Evolutionary conservation across 2,329 filamentous ascomycete species (phyloP), one percentile per base, ranked within the genome.

Genomic region (Fusarium secorum): DNA sequence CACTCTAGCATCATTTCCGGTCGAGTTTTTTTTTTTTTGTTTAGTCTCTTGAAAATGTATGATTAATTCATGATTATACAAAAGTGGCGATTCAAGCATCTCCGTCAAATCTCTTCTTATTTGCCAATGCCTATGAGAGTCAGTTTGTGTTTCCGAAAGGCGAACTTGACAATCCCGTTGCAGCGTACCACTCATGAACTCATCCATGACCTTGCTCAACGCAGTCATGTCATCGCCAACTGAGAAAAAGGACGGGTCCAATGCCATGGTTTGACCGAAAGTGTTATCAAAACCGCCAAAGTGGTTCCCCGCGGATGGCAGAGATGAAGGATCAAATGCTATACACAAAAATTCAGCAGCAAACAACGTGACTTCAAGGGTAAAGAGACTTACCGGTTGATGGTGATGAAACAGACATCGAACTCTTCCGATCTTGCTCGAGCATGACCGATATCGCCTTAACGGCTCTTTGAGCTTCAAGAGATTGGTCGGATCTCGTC

Each of bases 191-290:
- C n/a, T 49, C 35, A 70, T 46, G 18, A 61, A 55, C 22, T 70
- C 62, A 5, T 59, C 46, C 10, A 67, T 24, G 14, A 56, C 49
- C 20, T 38, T 55, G 35, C 70, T 61, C 28, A 71, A 60, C 33
- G 30, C 28, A 14, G 18, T 32, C 56, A 63, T 38, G 11, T 60
- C 55, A n/a, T 66, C 53, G 13, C 48, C 44, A 22, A 54, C 30
- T 11, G 51, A 28, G 56, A 65, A 33, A 15, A 73, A 63, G 14
- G 49, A 65, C 13, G 60, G 45, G n/a, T 73, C 67, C 10, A 71
- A 36, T 17, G 60, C 45, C 52, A 73, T 61, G 17, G 46, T 51
- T 41, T 73, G 70, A 13, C 54, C 65, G 17, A 55, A 68, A 5
- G 33, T 64, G 20, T 55, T 64, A 49, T 61, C 58, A 30, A 64